Evolutionary conservation across 768 basidiomycete species (phyloP).

Genomic region (Tulasnella sp.): DNA sequence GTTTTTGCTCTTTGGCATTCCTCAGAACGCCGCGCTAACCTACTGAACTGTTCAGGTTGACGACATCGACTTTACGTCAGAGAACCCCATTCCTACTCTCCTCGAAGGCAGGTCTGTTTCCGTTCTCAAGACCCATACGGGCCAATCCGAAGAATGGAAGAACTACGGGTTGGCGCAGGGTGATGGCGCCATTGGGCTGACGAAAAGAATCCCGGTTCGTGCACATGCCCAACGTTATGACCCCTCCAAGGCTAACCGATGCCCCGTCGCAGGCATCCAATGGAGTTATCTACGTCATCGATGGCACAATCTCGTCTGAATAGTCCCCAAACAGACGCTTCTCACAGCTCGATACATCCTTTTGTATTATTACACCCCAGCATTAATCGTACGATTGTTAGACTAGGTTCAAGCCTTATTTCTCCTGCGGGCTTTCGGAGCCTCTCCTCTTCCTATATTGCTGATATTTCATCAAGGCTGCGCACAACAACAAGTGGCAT

Average conservation of each 20-base stretch:
- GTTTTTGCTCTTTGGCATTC: not conserved
- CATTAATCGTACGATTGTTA: not conserved
- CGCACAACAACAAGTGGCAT: not conserved
- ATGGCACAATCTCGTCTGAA: conserved; percentile 50
- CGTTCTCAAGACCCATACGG: conserved; percentile 52
- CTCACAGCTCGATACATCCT: not conserved
- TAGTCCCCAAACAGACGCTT: not conserved
- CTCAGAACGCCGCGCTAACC: not conserved
- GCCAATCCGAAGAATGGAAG: conserved; percentile 50
- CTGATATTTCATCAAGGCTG: conserved; percentile 17
- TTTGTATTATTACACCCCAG: not conserved
- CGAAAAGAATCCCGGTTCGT: conserved; percentile 64
- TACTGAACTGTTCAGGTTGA: not conserved
- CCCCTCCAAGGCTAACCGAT: not conserved
- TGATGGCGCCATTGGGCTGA: conserved; percentile 51
- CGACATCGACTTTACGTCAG: conserved; percentile 15
- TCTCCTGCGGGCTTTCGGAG: not conserved
- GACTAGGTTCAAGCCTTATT: not conserved
- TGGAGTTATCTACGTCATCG: conserved; percentile 62
- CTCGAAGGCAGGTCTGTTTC: conserved; percentile 61
- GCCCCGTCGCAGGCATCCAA: conserved; percentile 53
- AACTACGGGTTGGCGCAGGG: conserved; percentile 59
- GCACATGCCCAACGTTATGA: not conserved
- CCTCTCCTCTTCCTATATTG: conserved; percentile 20
- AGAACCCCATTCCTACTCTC: conserved; percentile 51